Evolutionary conservation across 345 rosid genomes (phyloP), one percentile per base, ranked within the genome.

Genomic region (Physaria fendleri): DNA sequence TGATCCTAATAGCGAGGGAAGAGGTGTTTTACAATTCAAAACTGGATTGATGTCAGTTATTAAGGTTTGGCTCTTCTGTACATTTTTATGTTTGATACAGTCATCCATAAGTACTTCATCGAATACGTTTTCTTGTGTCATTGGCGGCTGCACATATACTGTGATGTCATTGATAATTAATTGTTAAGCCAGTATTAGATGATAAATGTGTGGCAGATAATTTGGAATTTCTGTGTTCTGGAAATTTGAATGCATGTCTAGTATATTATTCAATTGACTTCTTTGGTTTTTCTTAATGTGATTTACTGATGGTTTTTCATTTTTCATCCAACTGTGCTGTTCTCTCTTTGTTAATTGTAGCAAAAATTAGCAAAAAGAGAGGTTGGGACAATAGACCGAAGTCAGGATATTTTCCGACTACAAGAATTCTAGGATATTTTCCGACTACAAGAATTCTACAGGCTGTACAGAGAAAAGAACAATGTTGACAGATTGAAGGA

Each of bases 361-460:
- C 99, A 93, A 93, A 93, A 93, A 77, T 74, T 93, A 63, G 94
- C 99, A 0, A 93, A 86, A 74, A 84, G 88, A 75, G 99, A 93
- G 44, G 86, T 56, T 65, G 95, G 91, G 58, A 51, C 73, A 49
- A 89, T 93, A 52, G 99, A 93, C 61, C 83, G 99, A 80, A 87
- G 90, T 77, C 85, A 80, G 45, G 99, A 93, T 66, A 66, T 93
- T 67, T 71, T 79, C 53, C 86, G 85, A 9, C 77, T 93, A 69
- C 87, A 72, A 54, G 99, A 93, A 41, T 93, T 86, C 76, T 93
- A 93, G 45, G 99, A 93, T 66, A 66, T 93, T 67, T 71, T 79
- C 53, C 86, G 85, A 9, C 77, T 93, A 69, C 87, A 72, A 54
- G 99, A 93, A 41, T 93, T 86, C 76, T 93, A 93, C 77, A 93